A percentile compares a stretch with the other conserved stretches of the same genome.
These are phyloP conservation scores for Beauveria bassiana DNA, from an alignment of 2,329 filamentous ascomycete genomes.

Conservation along the genomic window DNA sequence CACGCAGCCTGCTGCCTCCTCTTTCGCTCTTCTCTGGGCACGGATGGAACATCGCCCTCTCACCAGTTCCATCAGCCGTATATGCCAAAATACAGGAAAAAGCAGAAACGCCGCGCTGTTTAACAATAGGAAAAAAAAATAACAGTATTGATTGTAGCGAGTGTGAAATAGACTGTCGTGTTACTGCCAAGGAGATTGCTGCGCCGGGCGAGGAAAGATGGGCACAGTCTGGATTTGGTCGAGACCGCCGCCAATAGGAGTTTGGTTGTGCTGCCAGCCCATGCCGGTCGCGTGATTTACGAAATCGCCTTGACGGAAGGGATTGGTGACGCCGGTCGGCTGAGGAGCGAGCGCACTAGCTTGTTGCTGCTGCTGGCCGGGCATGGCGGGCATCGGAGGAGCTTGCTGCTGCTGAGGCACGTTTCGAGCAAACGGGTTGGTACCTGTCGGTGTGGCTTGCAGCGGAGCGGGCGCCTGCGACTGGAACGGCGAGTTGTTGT, in stretches of 20 bases:
- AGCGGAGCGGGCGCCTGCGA: constrained; percentile 32
- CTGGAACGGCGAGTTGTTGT: constrained; percentile 36
- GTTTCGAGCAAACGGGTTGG: constrained; percentile 50
- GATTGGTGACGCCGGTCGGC: constrained; percentile 84
- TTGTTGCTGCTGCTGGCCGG: constrained; percentile 24
- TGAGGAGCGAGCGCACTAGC: constrained; percentile 58
- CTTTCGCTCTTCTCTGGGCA: neutral
- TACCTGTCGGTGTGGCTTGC: constrained; percentile 45
- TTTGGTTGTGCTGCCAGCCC: constrained; percentile 76
- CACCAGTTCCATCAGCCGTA: neutral
- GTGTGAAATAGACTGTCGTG: constrained; percentile 17
- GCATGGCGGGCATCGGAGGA: neutral
- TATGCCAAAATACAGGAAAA: constrained; percentile 15
- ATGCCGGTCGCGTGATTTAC: constrained; percentile 82
- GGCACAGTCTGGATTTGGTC: constrained; percentile 73
- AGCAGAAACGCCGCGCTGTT: constrained; percentile 13
- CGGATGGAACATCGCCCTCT: neutral
- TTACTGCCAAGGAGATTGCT: constrained; percentile 55
- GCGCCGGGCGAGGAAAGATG: constrained; percentile 75
- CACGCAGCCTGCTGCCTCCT: neutral
- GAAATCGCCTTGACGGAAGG: constrained; percentile 86
- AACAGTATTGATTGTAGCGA: neutral
- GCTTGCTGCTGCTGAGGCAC: constrained; percentile 22
- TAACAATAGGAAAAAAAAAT: constrained; percentile 2
- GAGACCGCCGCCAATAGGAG: constrained; percentile 72